Conservation (phyloP, 257 asterid genomes). For the Thymus mandschuricus region DNA sequence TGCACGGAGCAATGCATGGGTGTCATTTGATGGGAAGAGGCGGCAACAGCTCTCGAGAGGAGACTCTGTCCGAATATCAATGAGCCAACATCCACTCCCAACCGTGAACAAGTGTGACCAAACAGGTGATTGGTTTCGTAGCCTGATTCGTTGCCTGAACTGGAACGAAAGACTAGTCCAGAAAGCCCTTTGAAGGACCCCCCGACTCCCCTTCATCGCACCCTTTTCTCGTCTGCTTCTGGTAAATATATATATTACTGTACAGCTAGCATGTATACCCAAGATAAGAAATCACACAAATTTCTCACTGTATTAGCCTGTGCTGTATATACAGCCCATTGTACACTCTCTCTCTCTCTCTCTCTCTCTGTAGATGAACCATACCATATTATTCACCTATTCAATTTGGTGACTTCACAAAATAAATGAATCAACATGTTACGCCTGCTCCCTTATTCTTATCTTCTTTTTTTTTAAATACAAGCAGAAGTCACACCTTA, state of each 20-base stretch:
- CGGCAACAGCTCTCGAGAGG: constrained; percentile 93
- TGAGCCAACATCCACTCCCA: constrained; percentile 99
- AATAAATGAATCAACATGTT: constrained; percentile 8
- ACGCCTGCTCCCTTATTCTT: background rate
- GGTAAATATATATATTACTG: constrained; percentile 50
- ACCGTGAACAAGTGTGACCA: constrained; percentile 91
- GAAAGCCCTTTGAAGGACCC: constrained; percentile 69
- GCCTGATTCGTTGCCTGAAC: constrained; percentile 96
- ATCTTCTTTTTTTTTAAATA: too few species aligned
- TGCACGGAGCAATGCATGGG: constrained; percentile 98
- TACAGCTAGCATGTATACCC: constrained; percentile 49
- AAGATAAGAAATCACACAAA: constrained; percentile 28
- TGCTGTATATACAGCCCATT: constrained; percentile 32
- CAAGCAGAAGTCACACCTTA: too few species aligned
- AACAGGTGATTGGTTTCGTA: constrained; percentile 97
- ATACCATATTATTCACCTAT: constrained; percentile 9
- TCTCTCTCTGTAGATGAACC: constrained; percentile 12
- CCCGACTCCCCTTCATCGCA: background rate
- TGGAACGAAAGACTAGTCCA: constrained; percentile 98
- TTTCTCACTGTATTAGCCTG: constrained; percentile 34
- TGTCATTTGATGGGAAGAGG: constrained; percentile 97
- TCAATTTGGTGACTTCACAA: constrained; percentile 14
- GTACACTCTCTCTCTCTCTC: constrained; percentile 28
- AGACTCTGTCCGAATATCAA: constrained; percentile 80
- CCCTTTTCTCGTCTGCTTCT: background rate